Base-by-base conservation (phyloP, 2,329 filamentous ascomycete genomes). In the Fusarium globosum region DNA sequence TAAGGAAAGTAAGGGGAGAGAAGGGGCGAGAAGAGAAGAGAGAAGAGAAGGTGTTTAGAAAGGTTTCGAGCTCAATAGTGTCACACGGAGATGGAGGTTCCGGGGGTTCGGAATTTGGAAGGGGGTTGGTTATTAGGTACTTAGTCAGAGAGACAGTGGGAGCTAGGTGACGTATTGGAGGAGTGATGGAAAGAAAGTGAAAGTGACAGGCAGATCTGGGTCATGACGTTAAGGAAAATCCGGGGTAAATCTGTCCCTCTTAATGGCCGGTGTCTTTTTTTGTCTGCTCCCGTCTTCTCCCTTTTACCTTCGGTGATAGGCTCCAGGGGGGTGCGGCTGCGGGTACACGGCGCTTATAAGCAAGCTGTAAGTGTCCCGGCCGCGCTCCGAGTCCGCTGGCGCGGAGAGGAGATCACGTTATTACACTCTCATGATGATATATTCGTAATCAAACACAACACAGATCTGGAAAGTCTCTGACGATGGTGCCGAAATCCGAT, bases 221-320 rank as follows among this genome's bases (percentile, higher is more conserved):
- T 36, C 69, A 74, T 74, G 71, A 76, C 71, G 73, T 72, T 72
- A 35, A 61, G 43, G 61, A 69, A 76, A 76, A 76, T 76, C 73
- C 68, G 73, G 73, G 73, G 73, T 76, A 76, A 70, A 56, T 52
- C 20, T 67, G 56, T 70, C 46, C 30, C 49, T 60, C 61, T 68
- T 15, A 73, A 61, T 74, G 69, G 71, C 51, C 43, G 39, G 67
- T 71, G 52, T 43, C 48, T 62, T 41, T 28, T 46, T 18, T 41
- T 60, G 48, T 20, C 30, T 35, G 21, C 30, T 35, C 30, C 43
- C 23, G 35, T 65, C 23, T 39, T 36, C 30, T 39, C 26, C 63
- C 28, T 46, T 36, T 46, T 38, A 39, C 53, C 21, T 71, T 60
- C 35, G 46, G 56, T 52, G 71, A 61, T 69, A 61, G 68, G 58